A percentile compares a stretch with the other conserved stretches of the same genome.
Conservation (phyloP, 23 red algal genomes). For the Gracilaria domingensis region DNA sequence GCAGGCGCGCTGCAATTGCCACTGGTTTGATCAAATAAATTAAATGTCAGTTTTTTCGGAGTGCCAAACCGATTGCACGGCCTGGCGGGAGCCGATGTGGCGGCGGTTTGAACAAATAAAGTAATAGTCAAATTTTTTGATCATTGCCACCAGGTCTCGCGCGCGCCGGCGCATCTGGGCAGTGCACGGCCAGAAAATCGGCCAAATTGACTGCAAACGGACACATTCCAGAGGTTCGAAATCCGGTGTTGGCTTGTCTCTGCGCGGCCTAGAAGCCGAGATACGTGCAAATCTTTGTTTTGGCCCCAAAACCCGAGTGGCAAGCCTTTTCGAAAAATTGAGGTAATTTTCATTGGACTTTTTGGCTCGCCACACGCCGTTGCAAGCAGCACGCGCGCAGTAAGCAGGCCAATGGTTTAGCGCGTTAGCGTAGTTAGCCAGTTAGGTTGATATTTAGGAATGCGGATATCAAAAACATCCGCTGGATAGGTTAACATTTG, state of each 20-base stretch:
- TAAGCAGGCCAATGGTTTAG: too few species aligned
- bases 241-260: neutral
- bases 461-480: neutral
- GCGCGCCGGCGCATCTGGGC: neutral
- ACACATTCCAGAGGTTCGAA: neutral
- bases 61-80: too few species aligned
- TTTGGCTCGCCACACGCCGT: neutral
- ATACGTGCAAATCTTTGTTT: constrained; percentile 2
- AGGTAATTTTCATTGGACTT: neutral
- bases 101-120: too few species aligned
- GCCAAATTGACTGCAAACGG: neutral
- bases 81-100: too few species aligned
- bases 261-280: constrained; percentile 12
- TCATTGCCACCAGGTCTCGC: too few species aligned
- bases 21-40: too few species aligned
- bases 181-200: neutral
- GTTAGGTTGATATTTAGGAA: too few species aligned
- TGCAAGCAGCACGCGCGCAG: neutral
- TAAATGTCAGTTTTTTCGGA: too few species aligned
- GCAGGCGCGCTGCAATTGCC: too few species aligned
- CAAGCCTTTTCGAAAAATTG: constrained; percentile 3
- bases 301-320: neutral
- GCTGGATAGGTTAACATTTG: neutral
- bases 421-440: too few species aligned
- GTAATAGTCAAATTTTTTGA: too few species aligned